These are phyloP conservation scores for Lepiota venenata DNA, from an alignment of 768 basidiomycete genomes.

Conservation along the genomic window DNA sequence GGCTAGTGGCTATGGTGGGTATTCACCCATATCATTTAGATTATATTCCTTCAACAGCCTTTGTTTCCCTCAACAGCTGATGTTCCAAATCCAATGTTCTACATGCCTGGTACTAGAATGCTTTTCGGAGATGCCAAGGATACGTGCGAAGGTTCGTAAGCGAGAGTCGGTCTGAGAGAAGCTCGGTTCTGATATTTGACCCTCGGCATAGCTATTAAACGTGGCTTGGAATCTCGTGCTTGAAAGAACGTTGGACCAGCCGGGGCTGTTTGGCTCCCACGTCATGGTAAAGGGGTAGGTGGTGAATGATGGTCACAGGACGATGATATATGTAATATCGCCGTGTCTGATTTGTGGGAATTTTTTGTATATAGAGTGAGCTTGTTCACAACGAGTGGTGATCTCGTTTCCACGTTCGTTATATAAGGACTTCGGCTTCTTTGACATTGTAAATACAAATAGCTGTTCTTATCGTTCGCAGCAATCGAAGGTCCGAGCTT, in stretches of 20 bases:
- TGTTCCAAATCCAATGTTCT: conserved; percentile 93
- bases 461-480: too few relatives aligned
- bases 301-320: not conserved
- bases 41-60: conserved; percentile 5
- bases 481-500: too few relatives aligned
- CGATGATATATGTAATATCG: not conserved
- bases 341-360: not conserved
- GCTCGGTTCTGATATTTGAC: conserved; percentile 1
- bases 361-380: not conserved
- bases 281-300: not conserved
- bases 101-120: conserved; percentile 89
- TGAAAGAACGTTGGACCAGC: not conserved
- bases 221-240: conserved; percentile 41
- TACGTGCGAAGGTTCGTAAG: conserved; percentile 69
- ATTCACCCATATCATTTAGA: not conserved
- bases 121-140: conserved; percentile 90
- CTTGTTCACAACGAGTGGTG: too few relatives aligned
- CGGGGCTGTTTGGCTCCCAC: not conserved
- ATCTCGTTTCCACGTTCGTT: too few relatives aligned
- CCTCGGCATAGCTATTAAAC: conserved; percentile 48
- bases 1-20: conserved; percentile 80
- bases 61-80: conserved; percentile 49
- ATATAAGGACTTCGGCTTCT: too few relatives aligned
- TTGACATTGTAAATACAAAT: too few relatives aligned
- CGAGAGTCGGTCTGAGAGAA: not conserved